phyloP scores from a whole-genome alignment of 805 yeast species.

The Zygosaccharomyces rouxii region DNA sequence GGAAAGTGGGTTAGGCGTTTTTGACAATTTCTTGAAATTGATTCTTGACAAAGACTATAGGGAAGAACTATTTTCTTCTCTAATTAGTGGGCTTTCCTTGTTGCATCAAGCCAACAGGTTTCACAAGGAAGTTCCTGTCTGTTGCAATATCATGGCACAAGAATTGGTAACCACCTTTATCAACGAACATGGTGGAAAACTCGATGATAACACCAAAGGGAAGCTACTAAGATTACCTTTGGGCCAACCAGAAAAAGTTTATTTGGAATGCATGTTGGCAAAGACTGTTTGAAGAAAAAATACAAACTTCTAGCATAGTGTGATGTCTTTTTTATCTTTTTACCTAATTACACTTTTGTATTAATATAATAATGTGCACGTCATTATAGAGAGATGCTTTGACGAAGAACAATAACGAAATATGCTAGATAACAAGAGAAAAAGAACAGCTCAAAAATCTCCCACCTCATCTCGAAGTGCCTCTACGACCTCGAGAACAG shows the following conservation, averaged over 20 bases:
- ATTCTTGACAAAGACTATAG: constrained; percentile 24
- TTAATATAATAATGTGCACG: constrained; percentile 4
- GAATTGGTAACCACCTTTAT: constrained; percentile 33
- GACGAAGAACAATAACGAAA: not conserved
- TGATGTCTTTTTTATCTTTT: not conserved
- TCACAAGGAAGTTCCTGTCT: constrained; percentile 40
- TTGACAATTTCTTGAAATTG: constrained; percentile 43
- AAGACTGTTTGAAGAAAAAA: constrained; percentile 4
- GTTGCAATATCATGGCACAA: constrained; percentile 51
- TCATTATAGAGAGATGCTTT: not conserved
- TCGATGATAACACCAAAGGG: constrained; percentile 1
- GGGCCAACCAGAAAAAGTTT: constrained; percentile 31
- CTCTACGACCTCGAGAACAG: constrained; percentile 81
- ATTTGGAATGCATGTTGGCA: constrained; percentile 32
- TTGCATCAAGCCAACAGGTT: constrained; percentile 35
- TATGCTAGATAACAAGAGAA: not conserved
- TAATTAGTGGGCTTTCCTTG: constrained; percentile 45
- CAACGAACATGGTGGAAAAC: constrained; percentile 1
- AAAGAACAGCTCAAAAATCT: constrained; percentile 17
- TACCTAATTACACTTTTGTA: constrained; percentile 1
- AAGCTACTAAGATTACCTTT: constrained; percentile 22
- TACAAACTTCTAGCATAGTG: not conserved
- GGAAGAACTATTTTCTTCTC: constrained; percentile 34
- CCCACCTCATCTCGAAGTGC: constrained; percentile 54
- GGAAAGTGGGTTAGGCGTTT: constrained; percentile 57